Conservation (phyloP, 129 eudicot species). For the Pseudognaphalium luteoalbum region DNA sequence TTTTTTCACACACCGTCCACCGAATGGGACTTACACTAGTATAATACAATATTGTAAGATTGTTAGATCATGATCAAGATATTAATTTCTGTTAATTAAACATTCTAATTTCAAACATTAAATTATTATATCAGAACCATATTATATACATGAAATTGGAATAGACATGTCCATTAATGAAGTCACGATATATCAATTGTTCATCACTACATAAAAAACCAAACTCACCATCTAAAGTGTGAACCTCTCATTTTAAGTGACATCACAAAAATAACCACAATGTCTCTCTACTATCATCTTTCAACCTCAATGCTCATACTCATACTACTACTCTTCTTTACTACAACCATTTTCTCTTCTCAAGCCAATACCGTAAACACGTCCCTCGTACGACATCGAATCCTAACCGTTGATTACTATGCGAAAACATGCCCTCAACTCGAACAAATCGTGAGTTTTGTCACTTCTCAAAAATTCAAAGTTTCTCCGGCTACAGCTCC, state of each 20-base stretch:
- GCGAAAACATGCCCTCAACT: conserved; percentile 74
- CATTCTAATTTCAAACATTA: too few relatives aligned
- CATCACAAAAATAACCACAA: not conserved
- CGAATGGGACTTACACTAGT: too few relatives aligned
- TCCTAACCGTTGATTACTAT: conserved; percentile 64
- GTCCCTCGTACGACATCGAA: conserved; percentile 31
- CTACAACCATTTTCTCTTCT: not conserved
- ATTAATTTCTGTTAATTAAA: too few relatives aligned
- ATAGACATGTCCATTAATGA: too few relatives aligned
- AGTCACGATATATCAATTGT: too few relatives aligned
- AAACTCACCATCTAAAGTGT: not conserved
- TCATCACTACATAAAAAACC: too few relatives aligned
- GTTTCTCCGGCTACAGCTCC: conserved; percentile 68
- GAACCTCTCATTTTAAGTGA: not conserved
- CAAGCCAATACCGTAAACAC: conserved; percentile 20
- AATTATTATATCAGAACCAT: too few relatives aligned
- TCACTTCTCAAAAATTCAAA: conserved; percentile 59
- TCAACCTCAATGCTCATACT: conserved; percentile 18
- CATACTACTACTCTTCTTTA: conserved; percentile 17
- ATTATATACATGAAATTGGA: too few relatives aligned
- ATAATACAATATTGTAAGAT: too few relatives aligned
- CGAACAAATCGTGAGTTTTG: conserved; percentile 62
- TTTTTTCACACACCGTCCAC: too few relatives aligned
- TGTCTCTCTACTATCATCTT: not conserved
- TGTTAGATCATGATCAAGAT: too few relatives aligned